Evolutionary conservation across 371 early-diverging fungal species (phyloP), one percentile per base, ranked within the genome.

Genomic region (Cokeromyces recurvatus): DNA sequence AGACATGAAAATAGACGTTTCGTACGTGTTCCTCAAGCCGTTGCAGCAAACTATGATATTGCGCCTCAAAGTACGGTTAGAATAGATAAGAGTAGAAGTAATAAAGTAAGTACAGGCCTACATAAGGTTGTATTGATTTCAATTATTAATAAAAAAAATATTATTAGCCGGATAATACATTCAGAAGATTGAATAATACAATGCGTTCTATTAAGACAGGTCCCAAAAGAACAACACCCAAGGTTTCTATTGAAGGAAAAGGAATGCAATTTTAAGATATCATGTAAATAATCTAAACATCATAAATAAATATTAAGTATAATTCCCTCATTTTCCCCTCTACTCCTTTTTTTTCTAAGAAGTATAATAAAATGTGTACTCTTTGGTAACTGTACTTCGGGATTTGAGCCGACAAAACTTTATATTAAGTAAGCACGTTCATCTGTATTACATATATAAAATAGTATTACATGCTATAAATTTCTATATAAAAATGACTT

Each of bases 31-130:
- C 75, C 75, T 42, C 68, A 61, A 49, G 69, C 71, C 9, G 71
- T 71, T 14, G 71, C 74, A 21, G 66, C 71, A 8, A 71, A 74
- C 45, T 76, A 71, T 46, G 76, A 76, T 46, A 63, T 76, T 50
- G 68, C 64, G 27, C 76, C 76, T 36, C 66, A 68, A 38, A 76
- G 76, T 22, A 66, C 57, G 2, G 55, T 72, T 3, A 63, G 66
- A 32, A 37, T 48, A 12, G 66, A 65, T 21, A 57, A 55, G 37
- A 51, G 46, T 24, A 53, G 55, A 64, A 49, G 48, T 15, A 31
- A 24, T 4, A 61, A 52, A 48, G 66, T 61, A 62, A 41, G 37
- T 46, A 9, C 11, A 20, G 2, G 15, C 4, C 10, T 25, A 14
- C 32, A 14, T 10, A 25, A 20, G 12, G 9, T 24, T 12, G 27